Base-by-base conservation (phyloP, 2,329 filamentous ascomycete genomes). In the Alternaria atra region DNA sequence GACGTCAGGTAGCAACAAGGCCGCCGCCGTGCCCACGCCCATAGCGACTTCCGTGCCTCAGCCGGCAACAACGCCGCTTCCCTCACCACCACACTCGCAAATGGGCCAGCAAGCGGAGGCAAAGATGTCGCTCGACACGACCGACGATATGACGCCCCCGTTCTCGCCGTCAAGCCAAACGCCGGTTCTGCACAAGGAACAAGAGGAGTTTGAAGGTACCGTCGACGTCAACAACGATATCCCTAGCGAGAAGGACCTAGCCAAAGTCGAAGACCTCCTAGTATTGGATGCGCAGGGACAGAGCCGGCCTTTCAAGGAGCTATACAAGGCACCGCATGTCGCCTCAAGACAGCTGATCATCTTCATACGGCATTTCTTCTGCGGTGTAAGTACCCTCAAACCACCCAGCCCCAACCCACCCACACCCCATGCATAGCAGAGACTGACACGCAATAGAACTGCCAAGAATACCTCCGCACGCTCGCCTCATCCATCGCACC, bases 351-450 rank as follows among this genome's bases (percentile, higher is more conserved):
- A 91, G 29, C 82, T 94, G 32, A 79, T 93, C 42, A 87, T 93
- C 67, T 93, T 94, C 73, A 84, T 94, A 58, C 85, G 91, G 44
- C 91, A 93, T 79, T 94, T 93, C 79, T 93, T 91, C 83, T 93
- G 91, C 74, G 90, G 90, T 35, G 90, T 92, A 83, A 77, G 89
- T 84, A 9, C 9, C 23, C 7, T 12, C 6, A 9, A 29, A 20
- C 20, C 20, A 20, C 20, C 20, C 20, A 20, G 2, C 20, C 20
- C 20, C 20, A 20, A 2, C 20, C 20, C 27, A 5, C 4, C 6
- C 6, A 25, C 9, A 27, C 9, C 7, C 23, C 9, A 29, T 48
- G 9, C 37, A 29, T 9, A 8, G 40, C 0, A 9, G 23, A 29
- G 32, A 32, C 34, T 34, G 61, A 29, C 12, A 25, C 6, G 12